These are phyloP conservation scores for Neonothopanus nambi DNA, from an alignment of 1,284 basidiomycete species.

Conservation along the genomic window DNA sequence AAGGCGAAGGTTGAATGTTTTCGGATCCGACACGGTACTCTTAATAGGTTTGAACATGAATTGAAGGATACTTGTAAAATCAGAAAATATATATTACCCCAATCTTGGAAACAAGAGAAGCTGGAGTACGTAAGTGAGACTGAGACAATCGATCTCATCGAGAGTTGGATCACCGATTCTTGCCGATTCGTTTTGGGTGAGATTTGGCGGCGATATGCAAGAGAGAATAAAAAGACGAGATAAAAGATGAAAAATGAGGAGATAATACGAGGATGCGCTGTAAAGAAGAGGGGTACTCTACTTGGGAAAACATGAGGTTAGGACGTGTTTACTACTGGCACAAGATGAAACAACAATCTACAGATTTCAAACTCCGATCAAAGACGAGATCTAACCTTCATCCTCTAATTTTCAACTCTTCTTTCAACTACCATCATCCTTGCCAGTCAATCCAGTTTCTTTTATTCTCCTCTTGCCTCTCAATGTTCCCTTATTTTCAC, in stretches of 20 bases:
- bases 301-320: constrained; percentile 1
- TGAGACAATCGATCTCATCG: constrained; percentile 26
- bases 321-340: not conserved
- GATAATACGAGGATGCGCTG: not conserved
- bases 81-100: not conserved
- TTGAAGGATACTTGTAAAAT: not conserved
- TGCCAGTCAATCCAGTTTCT: not conserved
- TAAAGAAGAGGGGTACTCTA: too few species aligned
- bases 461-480: too few species aligned
- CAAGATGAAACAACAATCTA: constrained; percentile 1
- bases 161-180: constrained; percentile 24
- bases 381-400: constrained; percentile 17
- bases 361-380: constrained; percentile 21
- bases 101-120: constrained; percentile 2
- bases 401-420: constrained; percentile 19
- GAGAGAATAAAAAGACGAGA: constrained; percentile 15
- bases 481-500: too few species aligned
- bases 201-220: not conserved
- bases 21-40: constrained; percentile 16
- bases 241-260: constrained; percentile 13
- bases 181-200: constrained; percentile 9
- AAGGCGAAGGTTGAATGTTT: not conserved
- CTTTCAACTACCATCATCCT: constrained; percentile 15
- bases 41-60: not conserved
- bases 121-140: constrained; percentile 1